Base-by-base conservation (phyloP, 2,329 filamentous ascomycete species). In the Pseudocercospora cruenta region DNA sequence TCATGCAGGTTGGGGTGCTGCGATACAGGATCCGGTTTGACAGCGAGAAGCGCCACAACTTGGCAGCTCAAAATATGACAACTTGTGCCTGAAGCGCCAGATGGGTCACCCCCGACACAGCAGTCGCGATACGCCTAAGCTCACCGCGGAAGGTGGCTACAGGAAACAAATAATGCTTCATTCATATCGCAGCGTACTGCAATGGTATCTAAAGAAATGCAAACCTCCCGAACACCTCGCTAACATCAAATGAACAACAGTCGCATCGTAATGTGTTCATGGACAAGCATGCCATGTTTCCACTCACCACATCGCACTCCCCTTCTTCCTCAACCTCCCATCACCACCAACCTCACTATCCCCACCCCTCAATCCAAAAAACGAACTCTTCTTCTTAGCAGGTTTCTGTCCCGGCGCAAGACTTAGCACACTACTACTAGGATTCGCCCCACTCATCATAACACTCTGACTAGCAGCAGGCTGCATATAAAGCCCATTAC, bases 251-350 rank as follows among this genome's bases (percentile, higher is more conserved):
- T 10, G 39, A 54, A 14, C 3, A 45, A 43, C 14, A 9, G 14
- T 9, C n/a, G 14, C 39, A 43, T 47, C 36, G 8, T 45, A 24
- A 19, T 36, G 9, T 4, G 7, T 39, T 19, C 2, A 31, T 3
- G n/a, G 19, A 10, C 53, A 6, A 6, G 2, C 33, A 5, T 9
- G 16, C 53, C 24, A 4, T 14, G 7, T 19, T 24, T 4, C 16
- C 53, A 53, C 28, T 60, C 62, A 82, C 71, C 81, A 82, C 77
- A 82, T 79, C 55, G 79, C 77, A 67, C 80, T 81, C 64, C 78
- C 75, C 72, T 82, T 82, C 74, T 82, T 82, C 63, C 73, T 74
- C 67, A 82, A 68, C 62, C 77, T 79, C 61, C 65, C 57, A 53
- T 70, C 21, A 58, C 33, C 21, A 19, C n/a, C 7, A 10, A 31